phyloP scores from a whole-genome alignment of 805 yeast species.

The Candida vaughaniae region DNA sequence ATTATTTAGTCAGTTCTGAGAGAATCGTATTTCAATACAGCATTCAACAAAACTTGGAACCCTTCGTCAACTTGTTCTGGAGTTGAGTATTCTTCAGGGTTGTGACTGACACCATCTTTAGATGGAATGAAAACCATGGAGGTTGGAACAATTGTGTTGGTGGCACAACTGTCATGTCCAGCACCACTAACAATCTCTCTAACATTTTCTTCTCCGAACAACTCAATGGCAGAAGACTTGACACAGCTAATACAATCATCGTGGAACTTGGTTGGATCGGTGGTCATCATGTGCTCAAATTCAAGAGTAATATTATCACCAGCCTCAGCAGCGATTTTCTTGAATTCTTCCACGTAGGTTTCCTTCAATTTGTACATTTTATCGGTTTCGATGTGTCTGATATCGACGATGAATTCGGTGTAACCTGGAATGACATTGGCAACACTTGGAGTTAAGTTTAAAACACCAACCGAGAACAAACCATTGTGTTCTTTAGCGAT shows the following conservation, averaged over 20 bases:
- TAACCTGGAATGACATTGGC: slow-evolving; percentile 68
- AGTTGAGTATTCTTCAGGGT: slow-evolving; percentile 62
- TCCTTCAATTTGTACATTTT: slow-evolving; percentile 32
- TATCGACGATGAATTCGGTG: slow-evolving; percentile 60
- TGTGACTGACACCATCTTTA: slow-evolving; percentile 42
- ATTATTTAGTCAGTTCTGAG: too few species aligned
- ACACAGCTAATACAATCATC: slow-evolving; percentile 52
- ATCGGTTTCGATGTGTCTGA: slow-evolving; percentile 54
- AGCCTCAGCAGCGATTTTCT: slow-evolving; percentile 28
- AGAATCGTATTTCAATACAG: slow-evolving; percentile 34
- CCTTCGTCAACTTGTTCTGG: slow-evolving; percentile 68
- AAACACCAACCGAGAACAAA: slow-evolving; percentile 57
- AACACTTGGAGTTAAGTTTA: slow-evolving; percentile 57
- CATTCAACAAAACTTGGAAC: slow-evolving; percentile 51
- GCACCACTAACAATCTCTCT: slow-evolving; percentile 63
- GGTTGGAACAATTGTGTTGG: slow-evolving; percentile 58
- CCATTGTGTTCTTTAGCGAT: slow-evolving; percentile 54
- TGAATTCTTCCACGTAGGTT: slow-evolving; percentile 36
- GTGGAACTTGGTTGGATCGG: slow-evolving; percentile 59
- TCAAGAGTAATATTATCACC: slow-evolving; percentile 32
- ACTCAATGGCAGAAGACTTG: slow-evolving; percentile 47
- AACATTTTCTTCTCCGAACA: slow-evolving; percentile 45
- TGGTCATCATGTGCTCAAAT: slow-evolving; percentile 45
- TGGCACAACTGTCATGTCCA: slow-evolving; percentile 70
- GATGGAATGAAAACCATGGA: slow-evolving; percentile 71